Conservation (phyloP, 1,139 yeast species). For the Saccharomyces hybrid region DNA sequence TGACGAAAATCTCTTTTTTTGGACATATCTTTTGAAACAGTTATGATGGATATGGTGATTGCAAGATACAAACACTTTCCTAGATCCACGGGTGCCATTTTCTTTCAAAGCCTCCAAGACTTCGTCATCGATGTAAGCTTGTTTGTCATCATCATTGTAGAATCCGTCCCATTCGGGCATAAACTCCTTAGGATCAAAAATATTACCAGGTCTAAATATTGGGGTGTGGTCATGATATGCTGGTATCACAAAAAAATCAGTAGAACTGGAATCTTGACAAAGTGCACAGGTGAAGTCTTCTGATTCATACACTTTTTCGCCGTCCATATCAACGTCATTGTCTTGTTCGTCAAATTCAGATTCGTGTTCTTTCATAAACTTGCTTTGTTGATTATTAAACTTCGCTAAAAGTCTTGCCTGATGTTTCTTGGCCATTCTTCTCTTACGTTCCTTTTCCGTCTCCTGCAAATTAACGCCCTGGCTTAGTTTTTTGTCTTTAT, state of each 20-base stretch:
- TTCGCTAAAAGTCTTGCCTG: slow-evolving; percentile 68
- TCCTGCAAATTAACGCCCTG: slow-evolving; percentile 41
- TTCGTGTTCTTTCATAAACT: slow-evolving; percentile 48
- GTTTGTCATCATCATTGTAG: slow-evolving; percentile 19
- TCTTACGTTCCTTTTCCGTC: slow-evolving; percentile 46
- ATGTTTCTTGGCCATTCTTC: slow-evolving; percentile 53
- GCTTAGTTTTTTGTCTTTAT: slow-evolving; percentile 40
- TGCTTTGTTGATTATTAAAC: slow-evolving; percentile 69
- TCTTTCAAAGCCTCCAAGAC: slow-evolving; percentile 15
- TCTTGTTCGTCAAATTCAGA: slow-evolving; percentile 33
- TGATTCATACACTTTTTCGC: slow-evolving; percentile 29
- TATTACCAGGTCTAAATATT: slow-evolving; percentile 31
- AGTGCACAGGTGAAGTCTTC: slow-evolving; percentile 44
- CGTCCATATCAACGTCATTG: slow-evolving; percentile 37
- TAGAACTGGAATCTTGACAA: slow-evolving; percentile 53
- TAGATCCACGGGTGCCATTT: slow-evolving; percentile 27
- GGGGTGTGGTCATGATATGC: slow-evolving; percentile 35
- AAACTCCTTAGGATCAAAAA: slow-evolving; percentile 27
- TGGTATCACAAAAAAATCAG: slow-evolving; percentile 51
- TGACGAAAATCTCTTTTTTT: slow-evolving; percentile 27
- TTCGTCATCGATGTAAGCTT: slow-evolving; percentile 17
- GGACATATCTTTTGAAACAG: slow-evolving; percentile 42
- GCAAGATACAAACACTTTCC: slow-evolving; percentile 49
- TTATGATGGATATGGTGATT: slow-evolving; percentile 60
- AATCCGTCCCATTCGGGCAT: slow-evolving; percentile 25